A percentile compares a stretch with the other conserved stretches of the same genome.
These are phyloP conservation scores for Mycocentrospora acerina DNA, from an alignment of 2,329 filamentous ascomycete species.

Conservation along the genomic window DNA sequence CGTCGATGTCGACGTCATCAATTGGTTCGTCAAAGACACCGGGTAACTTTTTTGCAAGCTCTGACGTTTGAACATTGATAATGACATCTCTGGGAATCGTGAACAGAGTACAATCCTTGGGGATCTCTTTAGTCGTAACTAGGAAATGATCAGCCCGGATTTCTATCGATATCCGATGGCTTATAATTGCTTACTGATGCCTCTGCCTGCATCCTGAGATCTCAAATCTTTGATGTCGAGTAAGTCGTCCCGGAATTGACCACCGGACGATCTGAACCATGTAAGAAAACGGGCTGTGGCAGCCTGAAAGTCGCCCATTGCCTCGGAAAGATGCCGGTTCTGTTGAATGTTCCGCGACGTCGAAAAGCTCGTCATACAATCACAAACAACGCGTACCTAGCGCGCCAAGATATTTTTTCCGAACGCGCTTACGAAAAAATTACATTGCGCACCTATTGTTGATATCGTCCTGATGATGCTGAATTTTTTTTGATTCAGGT, in stretches of 20 bases:
- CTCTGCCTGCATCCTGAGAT: slow-evolving; percentile 20
- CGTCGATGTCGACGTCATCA: slow-evolving; percentile 15
- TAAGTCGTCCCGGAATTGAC: slow-evolving; percentile 22
- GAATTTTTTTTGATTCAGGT: too few species aligned
- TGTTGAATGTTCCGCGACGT: too few species aligned
- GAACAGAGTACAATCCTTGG: slow-evolving; percentile 20
- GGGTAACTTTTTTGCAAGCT: slow-evolving; percentile 16
- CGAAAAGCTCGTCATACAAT: too few species aligned
- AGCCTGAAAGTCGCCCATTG: slow-evolving; percentile 20
- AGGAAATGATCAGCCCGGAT: not conserved
- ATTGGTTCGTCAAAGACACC: slow-evolving; percentile 16
- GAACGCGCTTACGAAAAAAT: too few species aligned
- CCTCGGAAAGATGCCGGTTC: too few species aligned
- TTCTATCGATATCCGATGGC: not conserved
- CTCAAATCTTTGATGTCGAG: slow-evolving; percentile 22
- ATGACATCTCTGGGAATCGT: slow-evolving; percentile 23
- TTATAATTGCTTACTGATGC: slow-evolving; percentile 16
- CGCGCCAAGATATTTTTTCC: too few species aligned
- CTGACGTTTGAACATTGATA: slow-evolving; percentile 22
- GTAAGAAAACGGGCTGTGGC: slow-evolving; percentile 16
- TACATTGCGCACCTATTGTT: too few species aligned
- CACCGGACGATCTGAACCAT: slow-evolving; percentile 24
- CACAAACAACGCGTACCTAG: too few species aligned
- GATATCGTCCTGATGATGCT: too few species aligned
- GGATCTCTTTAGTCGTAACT: slow-evolving; percentile 19